Evolutionary conservation across 2,329 filamentous ascomycete genomes (phyloP).

Genomic region (Pseudogymnoascus pannorum): DNA sequence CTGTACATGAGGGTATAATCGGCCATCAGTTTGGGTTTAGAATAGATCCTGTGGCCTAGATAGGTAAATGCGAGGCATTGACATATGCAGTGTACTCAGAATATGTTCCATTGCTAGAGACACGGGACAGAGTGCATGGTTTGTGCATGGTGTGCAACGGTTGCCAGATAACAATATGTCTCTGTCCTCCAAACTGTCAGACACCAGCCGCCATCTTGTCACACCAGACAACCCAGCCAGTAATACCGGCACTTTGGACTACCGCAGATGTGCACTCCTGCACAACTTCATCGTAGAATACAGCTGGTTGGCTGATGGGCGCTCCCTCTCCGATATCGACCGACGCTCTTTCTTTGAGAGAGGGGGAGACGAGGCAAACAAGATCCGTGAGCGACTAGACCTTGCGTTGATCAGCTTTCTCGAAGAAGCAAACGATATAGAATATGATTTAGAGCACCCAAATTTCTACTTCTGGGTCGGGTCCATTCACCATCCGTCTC

Average conservation of each 20-base stretch:
- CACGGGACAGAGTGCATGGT: background rate
- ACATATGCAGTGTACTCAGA: background rate
- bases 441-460: background rate
- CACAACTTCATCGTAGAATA: slow-evolving; percentile 29
- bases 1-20: background rate
- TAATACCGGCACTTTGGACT: slow-evolving; percentile 21
- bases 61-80: background rate
- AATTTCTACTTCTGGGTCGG: slow-evolving; percentile 23
- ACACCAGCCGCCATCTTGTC: slow-evolving; percentile 25
- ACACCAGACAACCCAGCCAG: slow-evolving; percentile 23
- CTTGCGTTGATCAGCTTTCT: slow-evolving; percentile 23
- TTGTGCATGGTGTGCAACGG: background rate
- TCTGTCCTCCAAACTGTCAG: slow-evolving; percentile 11
- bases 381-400: slow-evolving; percentile 22
- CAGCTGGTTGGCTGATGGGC: slow-evolving; percentile 23
- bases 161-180: no score
- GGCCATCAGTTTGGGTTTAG: background rate
- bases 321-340: slow-evolving; percentile 11
- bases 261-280: slow-evolving; percentile 27
- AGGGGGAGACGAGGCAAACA: slow-evolving; percentile 20
- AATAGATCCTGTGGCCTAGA: background rate
- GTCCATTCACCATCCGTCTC: slow-evolving; percentile 15
- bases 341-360: slow-evolving; percentile 20
- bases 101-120: background rate
- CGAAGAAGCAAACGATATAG: slow-evolving; percentile 11